These are phyloP conservation scores for Eruca vesicaria DNA, from an alignment of 441 rosid species.

Conservation along the genomic window DNA sequence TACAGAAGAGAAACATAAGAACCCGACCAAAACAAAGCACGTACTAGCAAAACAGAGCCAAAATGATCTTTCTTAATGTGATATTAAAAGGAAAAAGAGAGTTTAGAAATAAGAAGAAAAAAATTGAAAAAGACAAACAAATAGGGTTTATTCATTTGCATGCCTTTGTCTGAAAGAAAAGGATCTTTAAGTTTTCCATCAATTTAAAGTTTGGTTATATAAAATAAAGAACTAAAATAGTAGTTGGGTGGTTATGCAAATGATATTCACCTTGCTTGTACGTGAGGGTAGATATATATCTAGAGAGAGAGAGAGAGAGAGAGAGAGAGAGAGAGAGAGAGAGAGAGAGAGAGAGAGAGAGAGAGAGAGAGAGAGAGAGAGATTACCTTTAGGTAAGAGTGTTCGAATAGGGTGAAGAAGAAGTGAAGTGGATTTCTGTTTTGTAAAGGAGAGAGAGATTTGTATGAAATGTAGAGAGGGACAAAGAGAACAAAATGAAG, in stretches of 20 bases:
- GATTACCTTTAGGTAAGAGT: conserved; percentile 30
- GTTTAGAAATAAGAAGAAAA: neutral
- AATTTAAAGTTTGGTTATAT: neutral
- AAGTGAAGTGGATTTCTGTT: conserved; percentile 39
- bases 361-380: neutral
- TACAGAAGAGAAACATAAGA: neutral
- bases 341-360: too few relatives aligned
- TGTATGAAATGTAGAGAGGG: conserved; percentile 43
- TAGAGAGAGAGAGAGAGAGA: neutral
- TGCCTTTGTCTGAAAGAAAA: conserved; percentile 58
- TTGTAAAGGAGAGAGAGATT: conserved; percentile 8
- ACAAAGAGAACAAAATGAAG: conserved; percentile 44
- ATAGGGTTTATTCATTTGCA: conserved; percentile 45
- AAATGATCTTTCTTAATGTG: conserved; percentile 3
- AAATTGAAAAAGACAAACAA: neutral
- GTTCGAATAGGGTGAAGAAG: conserved; percentile 27
- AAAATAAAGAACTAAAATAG: neutral
- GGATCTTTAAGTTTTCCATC: conserved; percentile 35
- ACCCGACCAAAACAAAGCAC: conserved; percentile 15
- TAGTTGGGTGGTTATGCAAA: conserved; percentile 24
- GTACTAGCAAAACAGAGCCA: conserved; percentile 14
- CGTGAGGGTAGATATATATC: conserved; percentile 16
- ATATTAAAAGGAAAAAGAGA: neutral
- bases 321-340: neutral
- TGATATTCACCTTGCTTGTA: conserved; percentile 32